These are phyloP conservation scores for Exophiala phaeomuriformis DNA, from an alignment of 2,329 filamentous ascomycete species.

Conservation along the genomic window DNA sequence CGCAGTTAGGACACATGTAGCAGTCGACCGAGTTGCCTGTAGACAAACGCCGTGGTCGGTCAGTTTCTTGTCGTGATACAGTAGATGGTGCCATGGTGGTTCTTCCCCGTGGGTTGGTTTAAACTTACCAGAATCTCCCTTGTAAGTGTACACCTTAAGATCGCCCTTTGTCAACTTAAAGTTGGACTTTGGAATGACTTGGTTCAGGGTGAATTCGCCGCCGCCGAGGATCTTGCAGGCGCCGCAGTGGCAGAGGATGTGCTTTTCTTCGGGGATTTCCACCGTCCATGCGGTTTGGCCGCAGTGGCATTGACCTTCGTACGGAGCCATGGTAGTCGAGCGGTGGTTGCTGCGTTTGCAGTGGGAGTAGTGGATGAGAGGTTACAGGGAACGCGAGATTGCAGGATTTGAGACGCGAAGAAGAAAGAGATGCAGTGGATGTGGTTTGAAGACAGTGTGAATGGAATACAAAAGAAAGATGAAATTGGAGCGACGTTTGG, in stretches of 20 bases:
- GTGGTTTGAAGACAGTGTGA: too few relatives aligned
- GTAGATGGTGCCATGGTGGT: background rate
- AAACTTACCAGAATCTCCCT: slow-evolving; percentile 46
- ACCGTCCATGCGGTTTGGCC: slow-evolving; percentile 48
- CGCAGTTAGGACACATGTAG: slow-evolving; percentile 54
- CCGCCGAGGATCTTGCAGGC: slow-evolving; percentile 51
- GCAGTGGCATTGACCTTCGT: slow-evolving; percentile 50
- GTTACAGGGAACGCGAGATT: too few relatives aligned
- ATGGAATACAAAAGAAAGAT: too few relatives aligned
- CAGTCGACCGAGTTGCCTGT: slow-evolving; percentile 49
- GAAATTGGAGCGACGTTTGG: too few relatives aligned
- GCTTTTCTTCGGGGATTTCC: slow-evolving; percentile 41
- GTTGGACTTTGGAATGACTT: slow-evolving; percentile 45
- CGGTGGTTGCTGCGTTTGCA: too few relatives aligned
- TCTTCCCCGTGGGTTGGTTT: background rate
- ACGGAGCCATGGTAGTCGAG: slow-evolving; percentile 24
- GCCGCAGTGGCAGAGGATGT: slow-evolving; percentile 48
- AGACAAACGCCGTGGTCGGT: background rate
- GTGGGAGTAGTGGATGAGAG: too few relatives aligned
- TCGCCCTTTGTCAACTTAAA: slow-evolving; percentile 48
- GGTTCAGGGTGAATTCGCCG: slow-evolving; percentile 48
- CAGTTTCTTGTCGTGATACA: background rate
- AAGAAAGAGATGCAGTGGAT: too few relatives aligned
- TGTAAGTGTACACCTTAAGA: slow-evolving; percentile 49
- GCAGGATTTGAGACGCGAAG: too few relatives aligned